Evolutionary conservation across 192 early-diverging fungal genomes (phyloP).

Genomic region (Linnemannia schmuckeri): DNA sequence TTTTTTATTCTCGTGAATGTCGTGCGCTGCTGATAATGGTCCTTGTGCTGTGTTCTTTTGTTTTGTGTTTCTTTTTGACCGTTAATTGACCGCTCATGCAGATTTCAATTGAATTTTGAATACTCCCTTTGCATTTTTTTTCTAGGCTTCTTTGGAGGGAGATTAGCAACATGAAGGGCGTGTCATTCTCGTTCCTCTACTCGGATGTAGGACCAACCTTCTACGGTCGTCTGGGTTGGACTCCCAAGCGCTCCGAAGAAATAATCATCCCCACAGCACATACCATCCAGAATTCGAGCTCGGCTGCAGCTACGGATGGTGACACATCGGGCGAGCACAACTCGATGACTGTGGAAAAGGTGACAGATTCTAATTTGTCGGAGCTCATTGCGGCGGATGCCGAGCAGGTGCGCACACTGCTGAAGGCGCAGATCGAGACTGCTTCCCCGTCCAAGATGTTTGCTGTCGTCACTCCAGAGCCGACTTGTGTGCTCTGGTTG

Average conservation of each 20-base stretch:
- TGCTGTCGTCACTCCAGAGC: slow-evolving; percentile 31
- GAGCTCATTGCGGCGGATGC: slow-evolving; percentile 13
- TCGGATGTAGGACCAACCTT: slow-evolving; percentile 42
- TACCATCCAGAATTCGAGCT: not conserved
- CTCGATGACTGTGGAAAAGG: slow-evolving; percentile 4
- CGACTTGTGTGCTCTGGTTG: slow-evolving; percentile 29
- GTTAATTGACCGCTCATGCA: not conserved
- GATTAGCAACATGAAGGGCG: slow-evolving; percentile 24
- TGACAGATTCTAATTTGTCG: slow-evolving; percentile 12
- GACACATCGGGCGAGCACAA: not conserved
- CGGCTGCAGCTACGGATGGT: not conserved
- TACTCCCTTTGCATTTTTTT: not conserved
- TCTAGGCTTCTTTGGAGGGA: slow-evolving; percentile 43
- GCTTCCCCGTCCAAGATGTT: not conserved
- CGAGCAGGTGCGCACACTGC: slow-evolving; percentile 12
- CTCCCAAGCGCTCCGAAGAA: slow-evolving; percentile 21
- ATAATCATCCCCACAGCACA: slow-evolving; percentile 28
- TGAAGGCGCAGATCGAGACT: slow-evolving; percentile 9
- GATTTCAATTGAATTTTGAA: not conserved
- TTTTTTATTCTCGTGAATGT: not conserved
- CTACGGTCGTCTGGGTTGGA: slow-evolving; percentile 41
- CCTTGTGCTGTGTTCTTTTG: not conserved
- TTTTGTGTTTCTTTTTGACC: too few species aligned
- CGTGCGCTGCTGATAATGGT: too few species aligned
- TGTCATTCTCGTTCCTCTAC: slow-evolving; percentile 36